Conservation (phyloP, 371 early-diverging fungal genomes). For the Mucor indicus region DNA sequence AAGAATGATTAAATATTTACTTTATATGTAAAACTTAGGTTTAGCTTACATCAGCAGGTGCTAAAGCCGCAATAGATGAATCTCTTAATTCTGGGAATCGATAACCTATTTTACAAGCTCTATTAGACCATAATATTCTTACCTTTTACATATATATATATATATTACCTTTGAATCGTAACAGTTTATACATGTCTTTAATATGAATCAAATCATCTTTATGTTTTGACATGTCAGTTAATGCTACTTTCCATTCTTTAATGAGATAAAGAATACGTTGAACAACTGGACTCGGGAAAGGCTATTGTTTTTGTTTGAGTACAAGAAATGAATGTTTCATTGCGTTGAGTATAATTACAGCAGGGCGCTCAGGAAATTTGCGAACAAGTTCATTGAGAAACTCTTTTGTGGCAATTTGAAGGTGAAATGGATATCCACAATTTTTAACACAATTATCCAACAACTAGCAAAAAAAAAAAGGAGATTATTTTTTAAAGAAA, state of each 20-base stretch:
- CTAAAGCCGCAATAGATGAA: slow-evolving; percentile 61
- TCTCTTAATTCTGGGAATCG: slow-evolving; percentile 77
- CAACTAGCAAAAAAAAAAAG: slow-evolving; percentile 46
- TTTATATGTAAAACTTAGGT: neutral
- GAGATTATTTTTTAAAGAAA: too few species aligned
- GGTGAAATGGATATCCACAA: slow-evolving; percentile 96
- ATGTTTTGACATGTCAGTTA: slow-evolving; percentile 84
- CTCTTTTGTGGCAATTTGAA: slow-evolving; percentile 93
- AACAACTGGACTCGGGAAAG: slow-evolving; percentile 66
- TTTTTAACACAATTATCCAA: slow-evolving; percentile 96
- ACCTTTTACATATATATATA: neutral
- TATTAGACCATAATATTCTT: neutral
- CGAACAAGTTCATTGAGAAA: slow-evolving; percentile 95
- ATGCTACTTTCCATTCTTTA: slow-evolving; percentile 90
- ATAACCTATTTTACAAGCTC: slow-evolving; percentile 52
- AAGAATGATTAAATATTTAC: neutral
- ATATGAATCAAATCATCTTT: slow-evolving; percentile 92
- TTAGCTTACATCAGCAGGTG: slow-evolving; percentile 53
- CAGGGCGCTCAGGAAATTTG: slow-evolving; percentile 89
- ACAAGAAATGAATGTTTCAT: neutral
- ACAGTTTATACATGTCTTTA: slow-evolving; percentile 89
- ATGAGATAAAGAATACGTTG: slow-evolving; percentile 89
- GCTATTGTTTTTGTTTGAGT: slow-evolving; percentile 1
- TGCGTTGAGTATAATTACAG: slow-evolving; percentile 36
- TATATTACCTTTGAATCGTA: slow-evolving; percentile 75